Percentiles rank a stretch among this genome's conserved stretches.
Conservation (phyloP, 495 filamentous ascomycete species). For the Penicillium pancosmium region DNA sequence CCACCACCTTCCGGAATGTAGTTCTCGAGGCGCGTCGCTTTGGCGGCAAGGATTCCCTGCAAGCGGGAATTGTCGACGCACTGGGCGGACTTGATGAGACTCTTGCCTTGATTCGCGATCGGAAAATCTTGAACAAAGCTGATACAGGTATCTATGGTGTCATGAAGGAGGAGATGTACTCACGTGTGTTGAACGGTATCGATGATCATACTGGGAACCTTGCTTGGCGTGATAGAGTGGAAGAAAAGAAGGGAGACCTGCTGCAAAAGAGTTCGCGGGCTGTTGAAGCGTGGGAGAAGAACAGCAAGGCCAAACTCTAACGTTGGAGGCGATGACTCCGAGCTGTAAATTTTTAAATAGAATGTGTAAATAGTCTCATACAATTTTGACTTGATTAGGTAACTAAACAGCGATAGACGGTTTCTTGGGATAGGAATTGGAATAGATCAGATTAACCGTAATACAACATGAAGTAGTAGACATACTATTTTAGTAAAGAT, state of each 20-base stretch:
- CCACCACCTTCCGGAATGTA: constrained; percentile 58
- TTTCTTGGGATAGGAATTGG: too few species aligned
- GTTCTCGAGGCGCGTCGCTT: constrained; percentile 72
- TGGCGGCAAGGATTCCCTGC: constrained; percentile 57
- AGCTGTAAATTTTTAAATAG: background rate
- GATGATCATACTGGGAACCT: constrained; percentile 49
- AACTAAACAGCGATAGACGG: too few species aligned
- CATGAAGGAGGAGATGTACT: constrained; percentile 75
- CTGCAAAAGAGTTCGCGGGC: constrained; percentile 26
- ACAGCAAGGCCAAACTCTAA: constrained; percentile 47
- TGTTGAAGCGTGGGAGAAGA: constrained; percentile 47
- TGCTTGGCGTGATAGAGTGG: constrained; percentile 42
- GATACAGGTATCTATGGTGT: constrained; percentile 64
- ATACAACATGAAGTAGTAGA: too few species aligned
- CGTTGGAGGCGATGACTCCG: background rate
- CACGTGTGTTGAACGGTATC: constrained; percentile 58
- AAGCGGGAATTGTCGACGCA: constrained; percentile 68
- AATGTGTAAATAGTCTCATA: constrained; percentile 3
- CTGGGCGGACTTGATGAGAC: constrained; percentile 65
- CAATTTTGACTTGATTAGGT: too few species aligned
- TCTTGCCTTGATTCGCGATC: constrained; percentile 55
- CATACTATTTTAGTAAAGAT: too few species aligned
- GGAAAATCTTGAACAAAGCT: constrained; percentile 59
- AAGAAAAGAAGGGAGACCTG: constrained; percentile 31
- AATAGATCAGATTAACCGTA: too few species aligned